phyloP scores from a whole-genome alignment of 345 rosid species.

The Pistacia atlantica region DNA sequence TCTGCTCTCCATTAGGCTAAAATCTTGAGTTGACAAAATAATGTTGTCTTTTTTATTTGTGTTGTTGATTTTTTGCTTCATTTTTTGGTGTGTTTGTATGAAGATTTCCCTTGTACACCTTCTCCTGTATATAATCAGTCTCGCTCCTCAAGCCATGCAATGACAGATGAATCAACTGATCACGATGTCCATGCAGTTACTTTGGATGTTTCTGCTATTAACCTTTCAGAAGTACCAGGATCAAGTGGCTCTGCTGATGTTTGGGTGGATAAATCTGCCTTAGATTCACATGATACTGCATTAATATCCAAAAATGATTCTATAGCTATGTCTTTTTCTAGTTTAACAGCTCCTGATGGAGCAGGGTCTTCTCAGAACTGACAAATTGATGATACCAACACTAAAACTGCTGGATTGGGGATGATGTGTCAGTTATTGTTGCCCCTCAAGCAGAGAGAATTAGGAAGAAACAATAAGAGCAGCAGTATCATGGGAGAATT shows the following conservation, averaged over 20 bases:
- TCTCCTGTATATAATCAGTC: constrained; percentile 76
- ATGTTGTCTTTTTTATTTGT: too few relatives aligned
- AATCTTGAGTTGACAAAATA: neutral
- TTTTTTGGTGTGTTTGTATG: constrained; percentile 31
- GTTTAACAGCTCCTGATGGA: constrained; percentile 37
- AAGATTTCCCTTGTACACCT: constrained; percentile 70
- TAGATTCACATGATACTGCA: constrained; percentile 47
- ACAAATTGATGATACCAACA: constrained; percentile 40
- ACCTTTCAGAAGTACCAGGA: constrained; percentile 48
- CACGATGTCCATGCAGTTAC: constrained; percentile 49
- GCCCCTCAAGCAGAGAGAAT: constrained; percentile 25
- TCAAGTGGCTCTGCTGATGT: constrained; percentile 45
- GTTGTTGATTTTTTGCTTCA: neutral
- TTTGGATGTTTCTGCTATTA: constrained; percentile 51
- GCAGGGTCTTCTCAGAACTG: constrained; percentile 27
- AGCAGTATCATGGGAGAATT: too few relatives aligned
- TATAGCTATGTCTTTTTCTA: constrained; percentile 31
- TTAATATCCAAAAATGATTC: constrained; percentile 48
- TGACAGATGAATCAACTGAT: constrained; percentile 53
- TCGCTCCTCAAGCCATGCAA: constrained; percentile 64
- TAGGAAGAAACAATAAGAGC: too few relatives aligned
- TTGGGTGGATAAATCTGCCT: constrained; percentile 26
- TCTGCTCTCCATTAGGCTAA: neutral
- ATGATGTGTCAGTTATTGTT: constrained; percentile 38
- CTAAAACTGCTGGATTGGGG: constrained; percentile 38